Evolutionary conservation across 208 protist species (phyloP), one percentile per base, ranked within the genome.

Genomic region (Leptomonas seymouri): DNA sequence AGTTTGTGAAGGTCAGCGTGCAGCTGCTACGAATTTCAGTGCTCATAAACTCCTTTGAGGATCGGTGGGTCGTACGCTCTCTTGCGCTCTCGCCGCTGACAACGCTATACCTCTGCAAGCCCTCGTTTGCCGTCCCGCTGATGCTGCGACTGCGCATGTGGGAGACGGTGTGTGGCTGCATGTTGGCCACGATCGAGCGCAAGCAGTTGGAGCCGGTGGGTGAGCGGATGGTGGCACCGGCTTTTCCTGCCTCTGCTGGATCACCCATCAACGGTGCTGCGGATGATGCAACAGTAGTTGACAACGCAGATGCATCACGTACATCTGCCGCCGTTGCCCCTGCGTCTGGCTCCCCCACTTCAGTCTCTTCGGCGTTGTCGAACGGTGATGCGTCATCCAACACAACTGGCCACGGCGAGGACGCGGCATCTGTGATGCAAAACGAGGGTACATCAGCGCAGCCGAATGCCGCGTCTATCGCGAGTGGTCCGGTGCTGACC

Each of bases 101-200:
- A 20, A 36, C 61, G 48, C 34, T 82, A 30, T 82, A 72, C 53
- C 55, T 78, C 36, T 64, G 44, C 15, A 65, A 74, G 51, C 77
- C 77, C 18, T 49, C 54, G 8, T 70, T 71, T 30, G 72, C 66
- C 20, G 56, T 82, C 65, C 65, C 65, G 30, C 41, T 82, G 28
- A 9, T 82, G 36, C 41, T 71, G 44, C 66, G 39, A 25, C 61
- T 62, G 28, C 59, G 34, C n/a, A 66, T 78, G 16, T 70, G 67
- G 63, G 63, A 78, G 31, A 42, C 67, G 5, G 57, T 82, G 31
- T 78, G 77, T 34, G 66, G 71, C n/a, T 73, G 70, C 39, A 78
- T 77, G 67, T 27, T 82, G 21, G 49, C 46, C 21, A 41, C 73
- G 0, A 65, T 78, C 30, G 58, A 71, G 36, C 73, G 58, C 12